Evolutionary conservation across 2,329 filamentous ascomycete genomes (phyloP).

Genomic region (Sclerotinia borealis): DNA sequence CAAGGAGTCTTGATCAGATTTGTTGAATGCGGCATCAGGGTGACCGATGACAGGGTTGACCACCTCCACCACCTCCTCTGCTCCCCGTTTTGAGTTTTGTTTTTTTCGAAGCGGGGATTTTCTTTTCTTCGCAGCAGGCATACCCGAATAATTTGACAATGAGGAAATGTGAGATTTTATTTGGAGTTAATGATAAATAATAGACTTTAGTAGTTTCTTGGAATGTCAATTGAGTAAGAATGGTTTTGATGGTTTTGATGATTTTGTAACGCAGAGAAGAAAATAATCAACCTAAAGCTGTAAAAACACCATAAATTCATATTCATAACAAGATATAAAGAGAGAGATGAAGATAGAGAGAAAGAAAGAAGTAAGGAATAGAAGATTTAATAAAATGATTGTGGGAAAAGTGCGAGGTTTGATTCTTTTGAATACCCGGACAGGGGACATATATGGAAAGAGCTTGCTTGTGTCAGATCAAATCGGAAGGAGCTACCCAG

Average conservation of each 20-base stretch:
- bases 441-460: background rate
- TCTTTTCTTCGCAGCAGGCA: background rate
- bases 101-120: background rate
- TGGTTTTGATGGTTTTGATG: no score
- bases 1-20: no score
- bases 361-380: background rate
- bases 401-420: background rate
- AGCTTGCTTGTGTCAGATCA: background rate
- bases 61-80: background rate
- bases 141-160: background rate
- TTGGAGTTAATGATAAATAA: no score
- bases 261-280: background rate
- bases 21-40: background rate
- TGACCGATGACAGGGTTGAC: background rate
- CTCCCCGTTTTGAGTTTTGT: background rate
- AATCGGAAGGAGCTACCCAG: background rate
- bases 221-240: no score
- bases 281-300: background rate
- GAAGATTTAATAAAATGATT: accelerated
- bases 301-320: no score
- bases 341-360: no score
- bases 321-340: no score
- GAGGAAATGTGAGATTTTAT: background rate
- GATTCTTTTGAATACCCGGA: background rate
- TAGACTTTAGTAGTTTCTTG: no score